A percentile compares a stretch with the other conserved stretches of the same genome.
Evolutionary conservation across 208 protist species (phyloP).

Genomic region (Trypanosoma rangeli): DNA sequence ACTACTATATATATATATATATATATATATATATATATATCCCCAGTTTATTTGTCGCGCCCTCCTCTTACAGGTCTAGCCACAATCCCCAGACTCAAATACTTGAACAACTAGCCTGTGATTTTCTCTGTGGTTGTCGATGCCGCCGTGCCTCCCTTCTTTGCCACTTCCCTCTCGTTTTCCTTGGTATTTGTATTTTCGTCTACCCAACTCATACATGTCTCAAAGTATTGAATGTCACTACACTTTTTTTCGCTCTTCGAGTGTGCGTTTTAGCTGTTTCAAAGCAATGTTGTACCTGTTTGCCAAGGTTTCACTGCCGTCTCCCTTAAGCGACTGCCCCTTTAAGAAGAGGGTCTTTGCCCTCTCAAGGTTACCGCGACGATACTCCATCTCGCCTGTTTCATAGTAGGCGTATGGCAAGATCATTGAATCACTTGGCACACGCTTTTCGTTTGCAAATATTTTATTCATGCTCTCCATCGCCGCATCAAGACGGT

Average conservation of each 20-base stretch:
- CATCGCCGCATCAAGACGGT: constrained; percentile 58
- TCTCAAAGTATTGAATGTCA: constrained; percentile 3
- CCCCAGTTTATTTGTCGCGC: background rate
- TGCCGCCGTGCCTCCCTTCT: too few relatives aligned
- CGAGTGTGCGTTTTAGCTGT: constrained; percentile 74
- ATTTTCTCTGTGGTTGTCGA: too few relatives aligned
- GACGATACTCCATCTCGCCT: constrained; percentile 84
- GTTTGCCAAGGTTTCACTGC: constrained; percentile 87
- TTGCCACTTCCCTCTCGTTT: too few relatives aligned
- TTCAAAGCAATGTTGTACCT: constrained; percentile 88
- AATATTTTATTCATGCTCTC: constrained; percentile 72
- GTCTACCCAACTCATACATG: background rate
- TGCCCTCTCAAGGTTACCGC: constrained; percentile 60
- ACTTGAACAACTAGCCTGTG: too few relatives aligned
- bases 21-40: constrained; percentile 1
- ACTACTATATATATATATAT: background rate
- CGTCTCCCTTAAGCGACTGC: constrained; percentile 81
- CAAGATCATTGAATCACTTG: constrained; percentile 86
- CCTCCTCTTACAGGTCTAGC: background rate
- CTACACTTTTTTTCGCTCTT: constrained; percentile 22
- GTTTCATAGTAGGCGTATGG: constrained; percentile 88
- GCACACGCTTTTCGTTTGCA: constrained; percentile 74
- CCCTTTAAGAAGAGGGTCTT: constrained; percentile 85
- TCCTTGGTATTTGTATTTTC: background rate
- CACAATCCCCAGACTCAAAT: background rate